Evolutionary conservation across 768 basidiomycete species (phyloP).

Genomic region (Galerina marginata): DNA sequence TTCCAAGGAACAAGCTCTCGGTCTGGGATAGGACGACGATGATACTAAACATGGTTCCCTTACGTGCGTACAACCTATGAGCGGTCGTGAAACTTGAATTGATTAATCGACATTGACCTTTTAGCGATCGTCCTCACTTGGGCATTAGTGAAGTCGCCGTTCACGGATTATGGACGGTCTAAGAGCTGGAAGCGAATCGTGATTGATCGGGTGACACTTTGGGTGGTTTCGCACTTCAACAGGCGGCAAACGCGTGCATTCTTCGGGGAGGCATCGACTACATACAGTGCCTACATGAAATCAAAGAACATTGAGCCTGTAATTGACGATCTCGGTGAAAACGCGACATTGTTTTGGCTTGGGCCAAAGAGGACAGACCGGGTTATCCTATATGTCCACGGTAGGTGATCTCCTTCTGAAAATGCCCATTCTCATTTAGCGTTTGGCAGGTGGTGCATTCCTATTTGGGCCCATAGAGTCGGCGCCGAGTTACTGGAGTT

Average conservation of each 20-base stretch:
- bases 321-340: constrained; percentile 26
- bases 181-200: constrained; percentile 20
- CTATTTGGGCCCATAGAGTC: constrained; percentile 19
- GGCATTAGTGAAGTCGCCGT: constrained; percentile 19
- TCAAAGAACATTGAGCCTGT: constrained; percentile 16
- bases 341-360: constrained; percentile 18
- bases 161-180: constrained; percentile 18
- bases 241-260: constrained; percentile 18
- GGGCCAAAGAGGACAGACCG: constrained; percentile 15
- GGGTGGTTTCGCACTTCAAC: constrained; percentile 8
- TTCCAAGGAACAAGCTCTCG: constrained; percentile 15
- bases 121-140: constrained; percentile 13
- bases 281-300: constrained; percentile 24
- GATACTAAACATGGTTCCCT: constrained; percentile 6
- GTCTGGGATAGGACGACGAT: constrained; percentile 14
- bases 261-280: constrained; percentile 22
- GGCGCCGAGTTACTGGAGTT: constrained; percentile 25
- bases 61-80: constrained; percentile 14
- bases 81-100: too few relatives aligned
- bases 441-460: constrained; percentile 22
- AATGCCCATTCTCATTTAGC: background rate
- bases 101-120: background rate
- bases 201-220: constrained; percentile 5
- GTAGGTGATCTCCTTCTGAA: background rate
- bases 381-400: constrained; percentile 21